A percentile compares a stretch with the other conserved stretches of the same genome.
Evolutionary conservation across 805 yeast species (phyloP).

Genomic region (Kuraishia piskuri): DNA sequence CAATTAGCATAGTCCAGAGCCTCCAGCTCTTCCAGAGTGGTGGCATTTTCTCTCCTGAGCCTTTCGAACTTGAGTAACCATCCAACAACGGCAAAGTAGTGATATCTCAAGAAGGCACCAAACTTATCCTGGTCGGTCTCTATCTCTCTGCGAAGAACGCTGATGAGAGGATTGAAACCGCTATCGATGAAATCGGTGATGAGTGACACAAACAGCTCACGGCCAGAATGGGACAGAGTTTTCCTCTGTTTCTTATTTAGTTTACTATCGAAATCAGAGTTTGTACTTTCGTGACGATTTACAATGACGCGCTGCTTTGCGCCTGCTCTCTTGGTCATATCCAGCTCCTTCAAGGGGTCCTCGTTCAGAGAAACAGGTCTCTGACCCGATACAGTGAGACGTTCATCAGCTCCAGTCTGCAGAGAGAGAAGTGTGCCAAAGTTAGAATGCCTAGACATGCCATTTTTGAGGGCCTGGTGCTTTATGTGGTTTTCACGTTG

Average conservation of each 20-base stretch:
- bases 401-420: slow-evolving; percentile 47
- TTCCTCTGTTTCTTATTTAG: slow-evolving; percentile 12
- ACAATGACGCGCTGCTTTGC: slow-evolving; percentile 8
- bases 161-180: slow-evolving; percentile 61
- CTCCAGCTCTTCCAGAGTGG: slow-evolving; percentile 21
- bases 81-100: slow-evolving; percentile 50
- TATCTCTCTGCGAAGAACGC: slow-evolving; percentile 32
- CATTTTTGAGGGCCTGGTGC: slow-evolving; percentile 12
- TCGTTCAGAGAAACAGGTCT: slow-evolving; percentile 23
- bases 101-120: slow-evolving; percentile 22
- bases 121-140: slow-evolving; percentile 19
- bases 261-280: slow-evolving; percentile 20
- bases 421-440: slow-evolving; percentile 83
- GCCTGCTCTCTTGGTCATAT: slow-evolving; percentile 60
- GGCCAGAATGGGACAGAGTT: slow-evolving; percentile 23
- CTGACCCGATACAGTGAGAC: slow-evolving; percentile 69
- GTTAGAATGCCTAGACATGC: slow-evolving; percentile 67
- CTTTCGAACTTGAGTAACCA: slow-evolving; percentile 76
- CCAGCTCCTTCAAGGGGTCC: slow-evolving; percentile 57
- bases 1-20: slow-evolving; percentile 27
- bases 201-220: slow-evolving; percentile 30
- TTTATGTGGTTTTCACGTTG: slow-evolving; percentile 51
- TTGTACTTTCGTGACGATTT: slow-evolving; percentile 15
- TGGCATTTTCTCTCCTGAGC: slow-evolving; percentile 18
- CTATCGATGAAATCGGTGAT: slow-evolving; percentile 59